These are phyloP conservation scores for Cyclotella baltica DNA, from an alignment of 108 stramenopile species.

Conservation along the genomic window DNA sequence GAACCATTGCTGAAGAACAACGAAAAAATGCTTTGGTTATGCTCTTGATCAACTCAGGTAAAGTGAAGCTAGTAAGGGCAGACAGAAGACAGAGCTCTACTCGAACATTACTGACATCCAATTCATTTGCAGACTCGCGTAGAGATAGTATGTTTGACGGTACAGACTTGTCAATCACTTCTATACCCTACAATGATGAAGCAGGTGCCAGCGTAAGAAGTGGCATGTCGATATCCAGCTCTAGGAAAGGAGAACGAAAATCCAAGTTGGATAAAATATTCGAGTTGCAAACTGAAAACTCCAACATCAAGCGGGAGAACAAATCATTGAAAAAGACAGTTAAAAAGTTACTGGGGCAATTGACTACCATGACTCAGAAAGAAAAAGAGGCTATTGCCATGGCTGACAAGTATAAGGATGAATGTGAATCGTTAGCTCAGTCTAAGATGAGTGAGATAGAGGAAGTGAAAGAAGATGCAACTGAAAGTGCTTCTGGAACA, in stretches of 20 bases:
- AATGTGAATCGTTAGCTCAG: not conserved
- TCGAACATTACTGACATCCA: not conserved
- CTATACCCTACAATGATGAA: conserved; percentile 7
- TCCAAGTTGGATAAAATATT: conserved; percentile 45
- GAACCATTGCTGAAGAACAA: conserved; percentile 10
- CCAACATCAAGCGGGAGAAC: conserved; percentile 34
- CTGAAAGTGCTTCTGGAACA: not conserved
- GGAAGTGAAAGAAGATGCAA: not conserved
- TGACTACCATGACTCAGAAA: conserved; percentile 21
- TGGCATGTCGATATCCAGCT: not conserved
- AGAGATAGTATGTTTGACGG: not conserved
- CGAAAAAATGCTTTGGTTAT: conserved; percentile 26
- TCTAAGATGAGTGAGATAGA: not conserved
- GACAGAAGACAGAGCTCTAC: conserved; percentile 7
- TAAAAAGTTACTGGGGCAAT: conserved; percentile 43
- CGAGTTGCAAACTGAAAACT: conserved; percentile 40
- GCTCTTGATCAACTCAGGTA: conserved; percentile 46
- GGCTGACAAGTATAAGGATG: conserved; percentile 4
- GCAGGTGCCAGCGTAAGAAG: conserved; percentile 31
- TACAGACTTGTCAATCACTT: conserved; percentile 1
- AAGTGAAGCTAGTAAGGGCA: conserved; percentile 30
- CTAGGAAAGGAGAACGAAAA: conserved; percentile 23
- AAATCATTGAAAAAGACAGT: conserved; percentile 49
- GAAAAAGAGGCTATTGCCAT: conserved; percentile 1
- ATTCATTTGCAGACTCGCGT: not conserved